Conservation (phyloP, 306 rosid genomes). For the Prosopis cineraria region DNA sequence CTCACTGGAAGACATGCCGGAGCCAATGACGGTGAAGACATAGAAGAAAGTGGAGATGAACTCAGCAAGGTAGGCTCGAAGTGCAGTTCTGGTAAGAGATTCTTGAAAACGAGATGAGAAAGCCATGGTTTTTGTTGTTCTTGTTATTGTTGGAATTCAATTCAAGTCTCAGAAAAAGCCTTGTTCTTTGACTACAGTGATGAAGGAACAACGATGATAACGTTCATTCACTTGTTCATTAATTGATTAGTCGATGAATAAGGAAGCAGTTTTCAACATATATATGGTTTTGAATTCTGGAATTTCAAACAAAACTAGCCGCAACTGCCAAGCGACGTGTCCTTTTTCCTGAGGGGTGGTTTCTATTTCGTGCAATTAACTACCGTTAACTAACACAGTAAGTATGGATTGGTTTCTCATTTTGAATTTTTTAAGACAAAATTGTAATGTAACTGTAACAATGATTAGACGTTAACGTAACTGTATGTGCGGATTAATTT, state of each 20-base stretch:
- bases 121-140: conserved; percentile 43
- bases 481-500: neutral
- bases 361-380: neutral
- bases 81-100: conserved; percentile 58
- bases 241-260: neutral
- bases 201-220: neutral
- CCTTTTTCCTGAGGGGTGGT: neutral
- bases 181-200: neutral
- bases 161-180: neutral
- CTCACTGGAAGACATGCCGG: conserved; percentile 82
- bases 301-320: neutral
- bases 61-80: conserved; percentile 82
- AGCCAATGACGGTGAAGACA: conserved; percentile 63
- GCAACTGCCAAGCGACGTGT: conserved; percentile 18
- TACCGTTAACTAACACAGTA: neutral
- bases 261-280: neutral
- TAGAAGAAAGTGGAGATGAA: conserved; percentile 89
- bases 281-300: conserved; percentile 12
- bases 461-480: no score
- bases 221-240: neutral
- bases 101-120: conserved; percentile 53
- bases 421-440: neutral
- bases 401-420: neutral
- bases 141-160: neutral
- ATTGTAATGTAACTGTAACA: no score